Evolutionary conservation across 495 filamentous ascomycete genomes (phyloP).

Genomic region (Glarea lozoyensis): DNA sequence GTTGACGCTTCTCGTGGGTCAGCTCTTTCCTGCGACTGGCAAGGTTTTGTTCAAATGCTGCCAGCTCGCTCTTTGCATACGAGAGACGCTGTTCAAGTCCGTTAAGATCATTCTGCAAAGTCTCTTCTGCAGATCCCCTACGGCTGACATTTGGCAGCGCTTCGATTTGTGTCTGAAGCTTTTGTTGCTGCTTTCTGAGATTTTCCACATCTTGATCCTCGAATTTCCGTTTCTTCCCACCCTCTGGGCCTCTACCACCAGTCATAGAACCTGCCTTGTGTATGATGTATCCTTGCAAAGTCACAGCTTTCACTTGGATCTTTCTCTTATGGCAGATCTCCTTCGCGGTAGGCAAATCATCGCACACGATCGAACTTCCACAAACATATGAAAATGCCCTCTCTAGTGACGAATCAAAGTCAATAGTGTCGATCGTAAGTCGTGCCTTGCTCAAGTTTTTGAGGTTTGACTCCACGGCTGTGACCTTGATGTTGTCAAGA

Average conservation of each 20-base stretch:
- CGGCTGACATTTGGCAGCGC: constrained; percentile 68
- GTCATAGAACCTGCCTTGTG: constrained; percentile 98
- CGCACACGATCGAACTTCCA: constrained; percentile 92
- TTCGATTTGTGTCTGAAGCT: constrained; percentile 60
- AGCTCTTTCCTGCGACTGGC: constrained; percentile 79
- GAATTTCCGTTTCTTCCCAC: constrained; percentile 70
- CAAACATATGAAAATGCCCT: constrained; percentile 92
- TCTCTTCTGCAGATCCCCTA: constrained; percentile 67
- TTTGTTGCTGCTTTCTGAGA: constrained; percentile 56
- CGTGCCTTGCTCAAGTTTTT: constrained; percentile 82
- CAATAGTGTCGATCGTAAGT: constrained; percentile 90
- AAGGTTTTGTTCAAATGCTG: constrained; percentile 76
- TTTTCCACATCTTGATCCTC: constrained; percentile 84
- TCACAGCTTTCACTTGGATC: constrained; percentile 89
- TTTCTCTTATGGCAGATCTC: constrained; percentile 78
- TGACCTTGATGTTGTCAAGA: constrained; percentile 93
- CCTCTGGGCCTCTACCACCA: constrained; percentile 71
- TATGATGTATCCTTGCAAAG: constrained; percentile 83
- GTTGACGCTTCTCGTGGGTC: constrained; percentile 56
- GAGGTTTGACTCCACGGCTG: constrained; percentile 74
- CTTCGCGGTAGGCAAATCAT: constrained; percentile 76
- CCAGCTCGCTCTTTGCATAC: constrained; percentile 66
- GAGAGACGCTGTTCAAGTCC: constrained; percentile 72
- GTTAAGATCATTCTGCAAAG: constrained; percentile 66
- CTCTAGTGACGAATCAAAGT: constrained; percentile 80